phyloP scores from a whole-genome alignment of 805 yeast genomes.

The Saccharomycodes ludwigii region DNA sequence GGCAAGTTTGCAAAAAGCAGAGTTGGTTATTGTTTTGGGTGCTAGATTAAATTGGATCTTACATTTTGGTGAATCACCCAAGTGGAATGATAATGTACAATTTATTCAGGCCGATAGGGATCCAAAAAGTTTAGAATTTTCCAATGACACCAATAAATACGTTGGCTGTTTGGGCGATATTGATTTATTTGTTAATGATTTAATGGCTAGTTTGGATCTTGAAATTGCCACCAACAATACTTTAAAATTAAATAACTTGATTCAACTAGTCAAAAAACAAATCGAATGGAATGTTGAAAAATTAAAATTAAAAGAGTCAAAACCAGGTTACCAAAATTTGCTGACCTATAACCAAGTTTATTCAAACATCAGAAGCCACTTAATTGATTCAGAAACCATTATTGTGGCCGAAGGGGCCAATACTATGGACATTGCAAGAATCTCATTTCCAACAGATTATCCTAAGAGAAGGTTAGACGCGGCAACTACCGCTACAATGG shows the following conservation, averaged over 20 bases:
- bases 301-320: slow-evolving; percentile 23
- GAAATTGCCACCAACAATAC: slow-evolving; percentile 11
- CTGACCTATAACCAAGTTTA: slow-evolving; percentile 45
- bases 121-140: slow-evolving; percentile 41
- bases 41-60: slow-evolving; percentile 66
- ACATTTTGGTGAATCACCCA: slow-evolving; percentile 51
- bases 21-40: slow-evolving; percentile 48
- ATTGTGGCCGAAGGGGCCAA: slow-evolving; percentile 64
- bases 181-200: slow-evolving; percentile 26
- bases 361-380: slow-evolving; percentile 30
- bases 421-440: slow-evolving; percentile 61
- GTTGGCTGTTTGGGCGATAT: slow-evolving; percentile 49
- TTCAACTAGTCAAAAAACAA: slow-evolving; percentile 7
- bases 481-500: slow-evolving; percentile 73
- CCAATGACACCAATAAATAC: slow-evolving; percentile 22
- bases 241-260: neutral
- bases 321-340: slow-evolving; percentile 11
- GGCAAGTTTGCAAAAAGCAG: slow-evolving; percentile 42
- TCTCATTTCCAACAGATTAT: slow-evolving; percentile 39
- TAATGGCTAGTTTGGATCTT: too few species aligned
- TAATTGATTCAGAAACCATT: slow-evolving; percentile 26
- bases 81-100: slow-evolving; percentile 31
- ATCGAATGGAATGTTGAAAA: slow-evolving; percentile 12
- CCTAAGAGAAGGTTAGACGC: slow-evolving; percentile 55
- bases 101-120: slow-evolving; percentile 47